These are phyloP conservation scores for Pestalotiopsis sp. DNA, from an alignment of 2,329 filamentous ascomycete species.

Conservation along the genomic window DNA sequence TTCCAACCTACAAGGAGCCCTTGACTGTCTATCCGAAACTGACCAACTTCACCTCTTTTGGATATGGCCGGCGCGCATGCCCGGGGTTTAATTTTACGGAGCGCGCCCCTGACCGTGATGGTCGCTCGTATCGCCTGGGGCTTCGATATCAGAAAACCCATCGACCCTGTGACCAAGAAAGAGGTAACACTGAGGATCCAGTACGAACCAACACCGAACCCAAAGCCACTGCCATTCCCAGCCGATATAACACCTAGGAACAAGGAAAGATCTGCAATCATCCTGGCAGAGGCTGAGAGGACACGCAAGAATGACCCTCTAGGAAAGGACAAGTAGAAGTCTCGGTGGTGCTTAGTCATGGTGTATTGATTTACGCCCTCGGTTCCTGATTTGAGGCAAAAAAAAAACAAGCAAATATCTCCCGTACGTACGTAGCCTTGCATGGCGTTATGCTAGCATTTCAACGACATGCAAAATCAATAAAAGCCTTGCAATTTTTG, in stretches of 20 bases:
- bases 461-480: too few species aligned
- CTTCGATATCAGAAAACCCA: not conserved
- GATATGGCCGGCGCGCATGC: slow-evolving; percentile 45
- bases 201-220: slow-evolving; percentile 20
- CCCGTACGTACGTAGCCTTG: too few species aligned
- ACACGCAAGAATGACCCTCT: not conserved
- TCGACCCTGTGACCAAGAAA: not conserved
- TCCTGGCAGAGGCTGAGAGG: not conserved
- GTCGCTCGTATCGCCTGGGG: slow-evolving; percentile 30
- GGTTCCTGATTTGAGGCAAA: too few species aligned
- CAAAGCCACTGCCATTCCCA: slow-evolving; percentile 8
- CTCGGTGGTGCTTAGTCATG: not conserved
- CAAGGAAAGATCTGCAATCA: not conserved
- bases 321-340: not conserved
- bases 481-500: too few species aligned
- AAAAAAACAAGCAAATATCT: too few species aligned
- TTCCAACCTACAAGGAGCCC: slow-evolving; percentile 27
- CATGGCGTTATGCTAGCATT: too few species aligned
- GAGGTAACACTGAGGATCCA: not conserved
- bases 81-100: slow-evolving; percentile 31
- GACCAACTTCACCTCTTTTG: slow-evolving; percentile 37
- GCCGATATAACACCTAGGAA: not conserved
- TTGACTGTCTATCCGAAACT: slow-evolving; percentile 30
- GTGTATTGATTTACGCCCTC: too few species aligned
- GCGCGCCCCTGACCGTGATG: slow-evolving; percentile 25